Evolutionary conservation across 208 protist genomes (phyloP), one percentile per base, ranked within the genome.

Genomic region (Trypanosoma scelopori): DNA sequence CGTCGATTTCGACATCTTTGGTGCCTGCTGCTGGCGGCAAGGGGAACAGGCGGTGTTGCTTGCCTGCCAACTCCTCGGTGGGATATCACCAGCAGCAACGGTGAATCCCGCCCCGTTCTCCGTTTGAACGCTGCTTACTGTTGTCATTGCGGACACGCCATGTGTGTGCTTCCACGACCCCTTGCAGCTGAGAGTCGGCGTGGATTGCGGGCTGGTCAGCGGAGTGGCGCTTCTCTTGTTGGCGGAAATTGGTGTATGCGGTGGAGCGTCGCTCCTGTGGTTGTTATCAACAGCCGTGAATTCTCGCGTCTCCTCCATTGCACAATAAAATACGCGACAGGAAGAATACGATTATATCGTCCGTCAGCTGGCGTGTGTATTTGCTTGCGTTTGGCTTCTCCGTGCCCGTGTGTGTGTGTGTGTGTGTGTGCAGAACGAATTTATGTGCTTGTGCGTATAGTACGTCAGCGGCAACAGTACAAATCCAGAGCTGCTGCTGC

Each of bases 211-310:
- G 45, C 47, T 55, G 3, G 32, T 6, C 11, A 25, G 23, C 0
- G 12, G 59, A 41, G n/a, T 65, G 16, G n/a, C 28, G 16, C 28
- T 55, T 46, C 37, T 35, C 45, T 47, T 27, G 5, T 27, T 39
- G 22, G 55, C 27, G 3, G 47, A 55, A 11, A 48, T 55, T 55
- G 59, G 46, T 1, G 59, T 45, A 23, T 65, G 59, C 30, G 59
- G 35, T 43, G 22, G 28, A 27, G 23, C 4, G 28, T 27, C 28
- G 30, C 57, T n/a, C 27, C 41, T 37, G 9, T 37, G 5, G 9
- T 11, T 11, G 9, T 37, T 37, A 11, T 37, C 32, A 37, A n/a
- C 46, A 22, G 46, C n/a, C 46, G 22, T 6, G 18, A 23, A 50
- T n/a, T 1, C 42, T 13, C 11, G 25, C 20, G 39, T 22, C 35